phyloP scores from a whole-genome alignment of 257 asterid species.

The Solanum corneliomulleri region DNA sequence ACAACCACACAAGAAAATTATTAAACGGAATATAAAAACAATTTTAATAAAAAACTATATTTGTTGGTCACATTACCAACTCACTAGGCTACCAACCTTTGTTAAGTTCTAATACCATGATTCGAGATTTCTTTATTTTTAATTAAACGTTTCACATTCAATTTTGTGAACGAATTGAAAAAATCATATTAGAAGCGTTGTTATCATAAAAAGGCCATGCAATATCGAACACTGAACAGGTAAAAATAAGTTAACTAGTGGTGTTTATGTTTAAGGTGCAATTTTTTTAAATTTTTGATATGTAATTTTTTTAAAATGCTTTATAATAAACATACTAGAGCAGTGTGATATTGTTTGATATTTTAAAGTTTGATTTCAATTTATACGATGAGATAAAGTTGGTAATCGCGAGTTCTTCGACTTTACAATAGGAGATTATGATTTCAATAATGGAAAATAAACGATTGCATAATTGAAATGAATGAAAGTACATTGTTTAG shows the following conservation, averaged over 20 bases:
- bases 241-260: neutral
- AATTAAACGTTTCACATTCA: rapidly evolving
- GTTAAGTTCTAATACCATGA: neutral
- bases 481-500: neutral
- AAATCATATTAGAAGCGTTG: neutral
- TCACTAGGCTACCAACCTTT: neutral
- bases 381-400: neutral
- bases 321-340: neutral
- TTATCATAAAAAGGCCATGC: neutral
- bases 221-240: too few relatives aligned
- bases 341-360: neutral
- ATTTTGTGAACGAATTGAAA: rapidly evolving
- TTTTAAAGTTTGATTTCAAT: neutral
- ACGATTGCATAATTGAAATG: neutral
- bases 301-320: neutral
- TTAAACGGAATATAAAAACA: neutral
- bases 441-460: neutral
- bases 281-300: neutral
- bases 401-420: neutral
- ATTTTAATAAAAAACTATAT: neutral
- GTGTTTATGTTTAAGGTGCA: neutral
- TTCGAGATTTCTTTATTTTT: too few relatives aligned
- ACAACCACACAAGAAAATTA: neutral
- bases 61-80: neutral
- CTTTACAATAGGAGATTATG: neutral